Evolutionary conservation across 1,139 yeast species (phyloP).

Genomic region (Zygoascus sp.): DNA sequence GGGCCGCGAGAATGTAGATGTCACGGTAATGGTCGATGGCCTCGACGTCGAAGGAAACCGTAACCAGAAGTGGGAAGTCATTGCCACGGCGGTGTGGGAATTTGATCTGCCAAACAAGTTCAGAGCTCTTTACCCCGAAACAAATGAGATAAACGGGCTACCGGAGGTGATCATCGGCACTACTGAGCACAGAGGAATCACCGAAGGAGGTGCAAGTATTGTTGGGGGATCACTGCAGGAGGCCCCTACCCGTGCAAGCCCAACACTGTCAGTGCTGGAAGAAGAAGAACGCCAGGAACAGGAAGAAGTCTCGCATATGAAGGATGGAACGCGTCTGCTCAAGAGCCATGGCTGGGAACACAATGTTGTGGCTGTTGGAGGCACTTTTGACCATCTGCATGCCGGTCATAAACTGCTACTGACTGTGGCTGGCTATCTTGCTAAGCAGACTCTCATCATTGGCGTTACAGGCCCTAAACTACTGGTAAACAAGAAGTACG

Average conservation of each 20-base stretch:
- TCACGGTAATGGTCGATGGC: conserved; percentile 37
- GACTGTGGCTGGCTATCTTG: conserved; percentile 64
- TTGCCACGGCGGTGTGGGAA: conserved; percentile 30
- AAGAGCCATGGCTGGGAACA: conserved; percentile 21
- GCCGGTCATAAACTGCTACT: conserved; percentile 90
- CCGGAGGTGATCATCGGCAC: conserved; percentile 29
- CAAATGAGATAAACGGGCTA: conserved; percentile 24
- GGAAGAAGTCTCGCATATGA: conserved; percentile 15
- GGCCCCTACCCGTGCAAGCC: background rate
- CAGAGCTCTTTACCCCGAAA: conserved; percentile 27
- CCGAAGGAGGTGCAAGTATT: background rate
- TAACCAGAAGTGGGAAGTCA: conserved; percentile 34
- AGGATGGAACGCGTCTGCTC: conserved; percentile 15
- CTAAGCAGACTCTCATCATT: conserved; percentile 54
- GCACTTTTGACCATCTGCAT: conserved; percentile 95
- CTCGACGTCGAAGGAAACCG: conserved; percentile 28
- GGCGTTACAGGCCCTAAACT: conserved; percentile 84
- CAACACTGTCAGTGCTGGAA: conserved; percentile 14
- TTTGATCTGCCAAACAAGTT: conserved; percentile 23
- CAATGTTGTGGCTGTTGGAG: conserved; percentile 56
- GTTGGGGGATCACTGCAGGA: conserved; percentile 1
- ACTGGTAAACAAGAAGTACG: conserved; percentile 67
- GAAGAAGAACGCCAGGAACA: conserved; percentile 15
- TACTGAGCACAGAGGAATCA: conserved; percentile 14
- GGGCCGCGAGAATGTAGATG: conserved; percentile 27